Evolutionary conservation across 495 filamentous ascomycete genomes (phyloP).

Genomic region (Xylona heveae): DNA sequence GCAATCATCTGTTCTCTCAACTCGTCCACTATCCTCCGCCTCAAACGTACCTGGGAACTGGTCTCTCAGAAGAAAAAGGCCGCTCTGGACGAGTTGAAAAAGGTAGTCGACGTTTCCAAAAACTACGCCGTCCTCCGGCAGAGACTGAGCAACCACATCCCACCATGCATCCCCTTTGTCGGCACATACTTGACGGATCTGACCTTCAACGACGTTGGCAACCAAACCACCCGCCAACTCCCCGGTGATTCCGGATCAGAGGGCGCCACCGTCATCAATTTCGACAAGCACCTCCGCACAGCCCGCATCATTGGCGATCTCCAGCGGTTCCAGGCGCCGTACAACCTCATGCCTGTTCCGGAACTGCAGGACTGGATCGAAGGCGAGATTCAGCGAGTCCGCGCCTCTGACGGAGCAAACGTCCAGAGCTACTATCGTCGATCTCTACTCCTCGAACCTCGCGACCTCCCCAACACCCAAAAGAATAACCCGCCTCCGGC

Average conservation of each 20-base stretch:
- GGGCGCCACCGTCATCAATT: slow-evolving; percentile 75
- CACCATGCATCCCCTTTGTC: slow-evolving; percentile 90
- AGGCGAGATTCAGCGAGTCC: slow-evolving; percentile 60
- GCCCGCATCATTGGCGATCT: slow-evolving; percentile 89
- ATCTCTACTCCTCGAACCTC: slow-evolving; percentile 70
- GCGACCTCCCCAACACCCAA: no score
- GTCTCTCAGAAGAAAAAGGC: slow-evolving; percentile 72
- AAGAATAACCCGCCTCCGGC: no score
- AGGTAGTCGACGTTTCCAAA: slow-evolving; percentile 66
- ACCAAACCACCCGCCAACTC: slow-evolving; percentile 52
- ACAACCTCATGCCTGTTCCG: slow-evolving; percentile 61
- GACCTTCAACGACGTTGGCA: slow-evolving; percentile 80
- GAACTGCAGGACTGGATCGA: slow-evolving; percentile 93
- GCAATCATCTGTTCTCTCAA: slow-evolving; percentile 88
- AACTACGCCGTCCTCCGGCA: slow-evolving; percentile 85
- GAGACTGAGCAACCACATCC: slow-evolving; percentile 68
- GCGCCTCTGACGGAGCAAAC: slow-evolving; percentile 55
- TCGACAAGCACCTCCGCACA: slow-evolving; percentile 90
- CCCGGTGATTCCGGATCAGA: slow-evolving; percentile 27
- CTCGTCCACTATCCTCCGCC: slow-evolving; percentile 73
- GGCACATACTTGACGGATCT: slow-evolving; percentile 88
- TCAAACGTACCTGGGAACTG: slow-evolving; percentile 84
- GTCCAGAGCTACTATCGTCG: slow-evolving; percentile 68
- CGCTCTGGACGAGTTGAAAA: slow-evolving; percentile 52
- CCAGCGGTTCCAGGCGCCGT: slow-evolving; percentile 93